Evolutionary conservation across 1,139 yeast genomes (phyloP).

Genomic region (Geotrichum europaeum): DNA sequence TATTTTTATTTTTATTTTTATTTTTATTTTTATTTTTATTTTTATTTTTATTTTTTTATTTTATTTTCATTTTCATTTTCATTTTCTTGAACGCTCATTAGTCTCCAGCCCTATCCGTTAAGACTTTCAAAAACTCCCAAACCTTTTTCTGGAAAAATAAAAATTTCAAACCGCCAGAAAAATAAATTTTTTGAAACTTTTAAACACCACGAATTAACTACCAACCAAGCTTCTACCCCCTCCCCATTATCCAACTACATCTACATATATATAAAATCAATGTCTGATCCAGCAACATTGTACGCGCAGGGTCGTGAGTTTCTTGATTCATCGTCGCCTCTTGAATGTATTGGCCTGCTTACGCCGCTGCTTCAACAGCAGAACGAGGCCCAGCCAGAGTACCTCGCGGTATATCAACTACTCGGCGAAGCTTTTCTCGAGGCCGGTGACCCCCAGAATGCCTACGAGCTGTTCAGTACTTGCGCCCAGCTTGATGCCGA

Average conservation of each 20-base stretch:
- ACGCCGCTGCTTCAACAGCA: constrained; percentile 8
- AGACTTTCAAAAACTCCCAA: background rate
- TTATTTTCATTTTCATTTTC: no score
- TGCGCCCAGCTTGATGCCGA: constrained; percentile 67
- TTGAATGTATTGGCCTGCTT: constrained; percentile 8
- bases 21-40: no score
- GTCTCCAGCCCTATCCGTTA: background rate
- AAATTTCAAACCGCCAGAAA: background rate
- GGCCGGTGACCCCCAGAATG: constrained; percentile 68
- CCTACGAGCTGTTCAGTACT: constrained; percentile 55
- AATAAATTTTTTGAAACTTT: background rate
- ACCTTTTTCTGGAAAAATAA: background rate
- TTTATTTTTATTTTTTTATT: no score
- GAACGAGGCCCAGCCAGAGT: background rate
- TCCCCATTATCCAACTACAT: background rate
- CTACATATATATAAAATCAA: background rate
- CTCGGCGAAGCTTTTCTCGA: constrained; percentile 78
- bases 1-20: no score
- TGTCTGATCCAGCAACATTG: background rate
- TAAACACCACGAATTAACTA: background rate
- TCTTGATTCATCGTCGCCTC: constrained; percentile 8
- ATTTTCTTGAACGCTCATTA: no score
- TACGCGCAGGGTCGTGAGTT: constrained; percentile 6
- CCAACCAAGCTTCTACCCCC: background rate
- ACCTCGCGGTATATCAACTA: constrained; percentile 33